Evolutionary conservation across 139 green algal genomes (phyloP), one percentile per base, ranked within the genome.

Genomic region (Volvox reticuliferus): DNA sequence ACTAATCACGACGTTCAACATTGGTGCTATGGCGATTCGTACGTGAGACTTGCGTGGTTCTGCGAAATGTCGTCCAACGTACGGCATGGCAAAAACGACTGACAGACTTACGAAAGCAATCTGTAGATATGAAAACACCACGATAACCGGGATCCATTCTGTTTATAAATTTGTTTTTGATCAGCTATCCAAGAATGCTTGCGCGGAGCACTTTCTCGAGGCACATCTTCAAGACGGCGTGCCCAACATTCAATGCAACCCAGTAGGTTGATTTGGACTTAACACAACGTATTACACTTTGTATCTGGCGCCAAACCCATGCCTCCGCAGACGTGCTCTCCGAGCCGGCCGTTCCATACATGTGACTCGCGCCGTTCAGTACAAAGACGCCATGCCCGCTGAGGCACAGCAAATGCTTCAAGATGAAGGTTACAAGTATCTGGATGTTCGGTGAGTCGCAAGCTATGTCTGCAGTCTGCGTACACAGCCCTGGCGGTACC

Each of bases 391-490:
- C 22, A 75, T 83, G 71, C 86, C 86, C 0, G 20, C 36, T 50
- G 44, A 90, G 50, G 86, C 86, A 2, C 21, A 75, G 19, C 35
- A 75, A 24, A 28, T 90, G 50, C 12, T 83, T 13, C 21, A 90
- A 28, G 86, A 26, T 19, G 50, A 76, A 13, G 50, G 69, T 0
- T 68, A 63, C 50, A 75, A 75, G 44, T 90, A 90, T 71, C 44
- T 90, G 30, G 86, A 90, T 26, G 86, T 90, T 0, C 71, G 85
- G 85, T 89, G 50, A 82, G 85, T 14, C 18, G 24, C 22, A 73
- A 16, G 16, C 44, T 55, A 55, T 55, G 44, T 55, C 9, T 14
- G 44, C 9, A 55, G 44, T 55, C 44, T 55, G n/a, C n/a, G n/a
- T n/a, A n/a, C n/a, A n/a, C n/a, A n/a, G n/a, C n/a, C n/a, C n/a